A percentile compares a stretch with the other conserved stretches of the same genome.
Conservation (phyloP, 371 early-diverging fungal genomes). For the Mortierella sp. region DNA sequence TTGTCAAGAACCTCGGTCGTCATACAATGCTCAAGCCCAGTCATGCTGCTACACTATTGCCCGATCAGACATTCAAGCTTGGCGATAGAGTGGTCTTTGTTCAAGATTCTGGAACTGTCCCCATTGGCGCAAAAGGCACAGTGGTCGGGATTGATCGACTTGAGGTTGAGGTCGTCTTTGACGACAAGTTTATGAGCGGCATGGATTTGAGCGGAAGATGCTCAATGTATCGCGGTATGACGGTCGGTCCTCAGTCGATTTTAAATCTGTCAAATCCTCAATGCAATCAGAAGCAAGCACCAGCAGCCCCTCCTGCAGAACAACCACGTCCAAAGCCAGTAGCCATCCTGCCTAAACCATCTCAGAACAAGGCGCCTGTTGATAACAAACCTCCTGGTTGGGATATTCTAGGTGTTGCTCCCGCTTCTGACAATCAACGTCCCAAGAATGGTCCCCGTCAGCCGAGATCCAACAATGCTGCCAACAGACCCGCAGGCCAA, state of each 20-base stretch:
- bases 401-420: conserved; percentile 49
- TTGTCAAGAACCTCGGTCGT: conserved; percentile 65
- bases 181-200: conserved; percentile 84
- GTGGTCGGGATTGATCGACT: conserved; percentile 84
- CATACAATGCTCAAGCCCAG: conserved; percentile 81
- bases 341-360: conserved; percentile 25
- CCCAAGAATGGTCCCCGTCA: conserved; percentile 33
- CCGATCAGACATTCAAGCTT: conserved; percentile 81
- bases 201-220: conserved; percentile 83
- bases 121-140: conserved; percentile 85
- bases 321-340: conserved; percentile 31
- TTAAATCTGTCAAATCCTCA: conserved; percentile 73
- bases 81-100: conserved; percentile 92
- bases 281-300: conserved; percentile 43
- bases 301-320: conserved; percentile 13
- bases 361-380: conserved; percentile 28
- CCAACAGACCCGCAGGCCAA: conserved; percentile 1
- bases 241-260: conserved; percentile 67
- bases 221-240: conserved; percentile 75
- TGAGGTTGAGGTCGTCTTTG: conserved; percentile 89
- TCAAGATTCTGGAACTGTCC: conserved; percentile 82
- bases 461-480: conserved; percentile 7
- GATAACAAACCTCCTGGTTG: conserved; percentile 49
- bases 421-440: conserved; percentile 27
- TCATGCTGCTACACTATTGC: conserved; percentile 78